These are phyloP conservation scores for Eremothecium coryli DNA, from an alignment of 1,139 yeast genomes.

Conservation along the genomic window DNA sequence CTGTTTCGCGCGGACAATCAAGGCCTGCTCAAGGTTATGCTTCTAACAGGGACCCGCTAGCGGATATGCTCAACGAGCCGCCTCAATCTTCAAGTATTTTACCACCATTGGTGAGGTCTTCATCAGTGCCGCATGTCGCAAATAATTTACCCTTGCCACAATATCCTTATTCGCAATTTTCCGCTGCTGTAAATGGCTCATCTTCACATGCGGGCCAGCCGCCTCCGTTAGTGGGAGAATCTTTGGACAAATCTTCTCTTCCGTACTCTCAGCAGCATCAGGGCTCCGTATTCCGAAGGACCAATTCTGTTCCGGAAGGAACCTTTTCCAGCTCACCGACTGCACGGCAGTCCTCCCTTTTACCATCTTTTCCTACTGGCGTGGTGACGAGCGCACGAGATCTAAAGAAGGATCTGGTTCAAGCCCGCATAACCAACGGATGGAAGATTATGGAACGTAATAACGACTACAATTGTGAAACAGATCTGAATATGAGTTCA, in stretches of 20 bases:
- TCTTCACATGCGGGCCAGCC: background rate
- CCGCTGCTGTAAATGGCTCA: constrained; percentile 5
- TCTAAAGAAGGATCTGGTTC: background rate
- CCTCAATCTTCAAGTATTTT: constrained; percentile 20
- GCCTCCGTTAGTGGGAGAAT: no score
- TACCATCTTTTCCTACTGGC: background rate
- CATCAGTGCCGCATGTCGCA: constrained; percentile 14
- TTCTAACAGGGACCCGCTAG: constrained; percentile 9
- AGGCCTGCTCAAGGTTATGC: constrained; percentile 15
- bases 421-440: constrained; percentile 1
- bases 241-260: no score
- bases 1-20: constrained; percentile 8
- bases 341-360: background rate
- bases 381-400: background rate
- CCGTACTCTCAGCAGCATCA: constrained; percentile 3
- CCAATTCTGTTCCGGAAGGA: background rate
- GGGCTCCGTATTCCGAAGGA: background rate
- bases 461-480: background rate
- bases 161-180: constrained; percentile 13
- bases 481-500: constrained; percentile 5
- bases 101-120: constrained; percentile 16
- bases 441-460: background rate
- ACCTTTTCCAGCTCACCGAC: background rate
- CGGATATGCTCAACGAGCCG: constrained; percentile 10
- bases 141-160: constrained; percentile 17